phyloP scores from a whole-genome alignment of 2,329 filamentous ascomycete species.

The Penicillium polonicum region DNA sequence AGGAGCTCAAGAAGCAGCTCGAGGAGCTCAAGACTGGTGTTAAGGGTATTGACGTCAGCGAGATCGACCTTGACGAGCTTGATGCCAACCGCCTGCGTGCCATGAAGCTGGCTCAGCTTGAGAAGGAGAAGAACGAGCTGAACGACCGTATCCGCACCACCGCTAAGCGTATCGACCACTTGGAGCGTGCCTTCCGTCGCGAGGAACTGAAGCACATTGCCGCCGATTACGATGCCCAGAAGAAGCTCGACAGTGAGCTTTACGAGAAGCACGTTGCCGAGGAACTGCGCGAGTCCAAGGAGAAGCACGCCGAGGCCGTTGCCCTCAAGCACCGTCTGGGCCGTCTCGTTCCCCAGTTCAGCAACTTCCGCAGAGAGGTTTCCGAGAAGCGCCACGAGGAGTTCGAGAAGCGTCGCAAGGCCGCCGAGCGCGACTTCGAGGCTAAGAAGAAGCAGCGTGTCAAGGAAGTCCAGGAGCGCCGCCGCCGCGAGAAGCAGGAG shows the following conservation, averaged over 20 bases:
- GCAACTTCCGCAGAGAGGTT: conserved; percentile 76
- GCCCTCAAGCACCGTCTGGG: conserved; percentile 90
- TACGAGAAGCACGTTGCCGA: conserved; percentile 78
- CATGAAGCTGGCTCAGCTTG: conserved; percentile 91
- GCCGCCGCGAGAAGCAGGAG: conserved; percentile 78
- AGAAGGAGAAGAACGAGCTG: conserved; percentile 96
- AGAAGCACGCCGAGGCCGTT: conserved; percentile 88
- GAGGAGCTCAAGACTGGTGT: conserved; percentile 86
- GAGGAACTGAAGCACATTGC: conserved; percentile 91
- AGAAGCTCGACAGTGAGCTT: conserved; percentile 70
- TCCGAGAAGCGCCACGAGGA: conserved; percentile 87
- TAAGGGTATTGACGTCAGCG: conserved; percentile 74
- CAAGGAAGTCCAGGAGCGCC: conserved; percentile 82
- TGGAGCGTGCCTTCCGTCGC: conserved; percentile 94
- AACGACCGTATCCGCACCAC: conserved; percentile 87
- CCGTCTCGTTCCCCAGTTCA: conserved; percentile 80
- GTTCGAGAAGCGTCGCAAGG: conserved; percentile 90
- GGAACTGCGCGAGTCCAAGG: conserved; percentile 75
- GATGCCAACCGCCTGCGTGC: conserved; percentile 88
- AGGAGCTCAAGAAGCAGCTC: conserved; percentile 90
- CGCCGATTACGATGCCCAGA: conserved; percentile 81
- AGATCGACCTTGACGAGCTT: conserved; percentile 73
- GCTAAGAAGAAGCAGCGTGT: conserved; percentile 83
- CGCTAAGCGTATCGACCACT: conserved; percentile 92
- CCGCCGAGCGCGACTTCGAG: conserved; percentile 89